Percentiles rank a stretch among this genome's conserved stretches.
These are phyloP conservation scores for Staphylotrichum tortipilum DNA, from an alignment of 495 filamentous ascomycete genomes.

Conservation along the genomic window DNA sequence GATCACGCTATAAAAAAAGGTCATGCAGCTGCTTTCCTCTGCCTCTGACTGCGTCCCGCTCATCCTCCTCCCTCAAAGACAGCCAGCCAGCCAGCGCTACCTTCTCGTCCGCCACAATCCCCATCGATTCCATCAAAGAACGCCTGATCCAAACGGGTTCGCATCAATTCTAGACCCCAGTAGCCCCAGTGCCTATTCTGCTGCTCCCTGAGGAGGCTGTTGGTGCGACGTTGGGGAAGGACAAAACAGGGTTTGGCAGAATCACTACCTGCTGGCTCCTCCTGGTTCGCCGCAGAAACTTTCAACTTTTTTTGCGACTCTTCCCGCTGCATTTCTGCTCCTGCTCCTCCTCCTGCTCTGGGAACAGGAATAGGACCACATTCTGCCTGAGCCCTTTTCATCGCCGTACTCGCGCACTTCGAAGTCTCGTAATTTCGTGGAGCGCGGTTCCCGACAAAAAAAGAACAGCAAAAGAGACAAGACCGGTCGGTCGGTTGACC, in stretches of 20 bases:
- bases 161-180: background rate
- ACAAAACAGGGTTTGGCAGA: background rate
- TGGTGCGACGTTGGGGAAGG: background rate
- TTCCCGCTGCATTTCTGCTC: background rate
- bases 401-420: conserved; percentile 5
- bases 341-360: no score
- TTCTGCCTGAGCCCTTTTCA: background rate
- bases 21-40: background rate
- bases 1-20: background rate
- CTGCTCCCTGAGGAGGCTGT: background rate
- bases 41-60: background rate
- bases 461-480: no score
- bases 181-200: background rate
- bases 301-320: background rate
- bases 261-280: background rate
- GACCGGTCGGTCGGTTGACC: no score
- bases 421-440: conserved; percentile 20
- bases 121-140: conserved; percentile 2
- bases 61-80: background rate
- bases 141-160: background rate
- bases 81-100: no score
- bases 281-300: no score
- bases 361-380: conserved; percentile 4
- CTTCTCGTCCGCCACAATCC: no score
- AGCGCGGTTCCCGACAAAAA: no score